Evolutionary conservation across 768 basidiomycete species (phyloP), one percentile per base, ranked within the genome.

Genomic region (Lentinula sp.): DNA sequence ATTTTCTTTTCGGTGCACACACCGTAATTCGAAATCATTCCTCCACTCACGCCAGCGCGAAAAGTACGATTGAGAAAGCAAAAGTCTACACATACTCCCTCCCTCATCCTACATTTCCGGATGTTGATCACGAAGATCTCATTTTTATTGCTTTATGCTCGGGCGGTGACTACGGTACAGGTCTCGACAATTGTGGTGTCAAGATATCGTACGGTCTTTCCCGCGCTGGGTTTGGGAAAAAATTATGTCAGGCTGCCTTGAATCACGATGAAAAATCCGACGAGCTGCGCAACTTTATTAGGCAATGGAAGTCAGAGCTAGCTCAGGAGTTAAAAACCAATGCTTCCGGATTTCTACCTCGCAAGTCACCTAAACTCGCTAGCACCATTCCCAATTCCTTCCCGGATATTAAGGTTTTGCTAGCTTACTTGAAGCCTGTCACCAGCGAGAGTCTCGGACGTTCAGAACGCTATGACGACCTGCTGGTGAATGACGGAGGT

Each of bases 81-180:
- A 86, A 93, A 63, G 77, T 80, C 0, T 74, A 73, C 41, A 74
- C 82, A 9, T 84, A 78, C 65, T 39, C 67, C 81, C 35, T 70
- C 65, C 12, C 76, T 78, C 66, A 88, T 63, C 69, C 76, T 10
- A 73, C 76, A 1, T 71, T 83, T 48, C 64, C 83, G 18, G 39
- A 41, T 23, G 5, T 60, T 52, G 59, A 16, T 23, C 85, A 89
- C 36, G 88, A 85, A 33, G 92, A 93, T 2, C 77, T 92, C 66
- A 87, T 95, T 56, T 83, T 95, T 28, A 88, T 95, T 46, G 93
- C 87, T 2, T 78, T 95, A 1, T 78, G 95, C 66, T 86, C 86
- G n/a, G 95, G 95, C 0, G 95, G 95, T 0, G 95, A 98, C 71
- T 98, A 97, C 66, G 83, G 84, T 53, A 88, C 79, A 13, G 90